Evolutionary conservation across 768 basidiomycete species (phyloP), one percentile per base, ranked within the genome.

Genomic region (Phlebiopsis flavidoalba): DNA sequence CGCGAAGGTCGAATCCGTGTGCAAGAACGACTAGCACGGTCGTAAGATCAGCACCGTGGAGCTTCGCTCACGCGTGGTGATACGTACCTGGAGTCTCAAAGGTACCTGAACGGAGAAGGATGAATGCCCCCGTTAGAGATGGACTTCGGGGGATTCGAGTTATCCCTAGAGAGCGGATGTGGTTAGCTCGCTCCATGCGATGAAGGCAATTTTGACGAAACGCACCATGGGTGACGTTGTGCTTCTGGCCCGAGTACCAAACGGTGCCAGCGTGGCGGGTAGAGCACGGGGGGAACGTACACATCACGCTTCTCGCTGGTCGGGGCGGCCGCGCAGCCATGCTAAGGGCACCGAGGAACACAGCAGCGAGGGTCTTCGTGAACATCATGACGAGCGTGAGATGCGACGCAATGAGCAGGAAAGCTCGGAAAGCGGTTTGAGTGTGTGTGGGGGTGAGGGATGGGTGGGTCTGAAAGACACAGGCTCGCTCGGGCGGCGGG

Each of bases 221-320:
- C 50, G 19, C 65, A 79, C 83, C 83, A 84, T n/a, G n/a, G 15
- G 80, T 82, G 21, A 84, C 82, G 15, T 75, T 81, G 57, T 80
- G 69, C 1, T 61, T 71, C 54, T 78, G 60, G 7, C 80, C 80
- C 15, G 79, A 72, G 36, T 70, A 65, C 83, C 83, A 83, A 40
- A 80, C 70, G 5, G 79, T 75, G 10, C 64, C 65, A 0, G 72
- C 67, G 10, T 69, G 71, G n/a, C 15, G 83, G 82, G 60, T 71
- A 77, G 40, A 75, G 75, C 63, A 83, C 73, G 5, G 77, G 79
- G 0, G 83, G 83, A 47, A 66, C 70, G 35, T 76, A 79, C 36
- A 83, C 81, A 60, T 82, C 80, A 60, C 82, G 75, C 40, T n/a
- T 59, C 35, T 47, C 55, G n/a, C 14, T 43, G 37, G 36, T 26